Evolutionary conservation across 2,329 filamentous ascomycete species (phyloP).

Genomic region (Davidsoniella neocaledoniae): DNA sequence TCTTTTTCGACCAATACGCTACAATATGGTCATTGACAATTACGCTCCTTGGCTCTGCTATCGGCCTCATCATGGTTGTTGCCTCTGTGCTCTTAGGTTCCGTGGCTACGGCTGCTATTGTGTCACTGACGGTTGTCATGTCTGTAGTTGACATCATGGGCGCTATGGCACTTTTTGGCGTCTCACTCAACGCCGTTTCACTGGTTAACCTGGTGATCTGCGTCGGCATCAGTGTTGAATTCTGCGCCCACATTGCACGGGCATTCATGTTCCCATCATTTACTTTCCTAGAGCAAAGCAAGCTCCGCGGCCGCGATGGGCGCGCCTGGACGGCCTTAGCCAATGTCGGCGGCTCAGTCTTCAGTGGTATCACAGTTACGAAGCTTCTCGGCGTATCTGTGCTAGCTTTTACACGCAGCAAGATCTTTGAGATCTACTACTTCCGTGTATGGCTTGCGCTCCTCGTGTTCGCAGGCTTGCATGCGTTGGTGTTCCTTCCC

Average conservation of each 20-base stretch:
- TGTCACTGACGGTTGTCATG: slow-evolving; percentile 82
- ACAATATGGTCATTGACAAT: slow-evolving; percentile 67
- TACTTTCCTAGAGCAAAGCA: slow-evolving; percentile 49
- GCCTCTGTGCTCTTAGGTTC: slow-evolving; percentile 72
- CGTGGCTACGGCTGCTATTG: slow-evolving; percentile 59
- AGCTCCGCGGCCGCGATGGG: slow-evolving; percentile 47
- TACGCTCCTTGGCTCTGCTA: slow-evolving; percentile 62
- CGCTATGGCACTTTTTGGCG: slow-evolving; percentile 75
- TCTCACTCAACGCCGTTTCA: slow-evolving; percentile 87
- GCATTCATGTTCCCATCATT: slow-evolving; percentile 89
- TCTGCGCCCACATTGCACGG: slow-evolving; percentile 89
- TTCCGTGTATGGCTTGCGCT: slow-evolving; percentile 92
- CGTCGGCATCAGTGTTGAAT: slow-evolving; percentile 90
- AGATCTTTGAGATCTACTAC: slow-evolving; percentile 99
- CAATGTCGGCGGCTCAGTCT: slow-evolving; percentile 86
- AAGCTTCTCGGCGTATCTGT: slow-evolving; percentile 87
- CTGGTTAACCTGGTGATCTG: slow-evolving; percentile 95
- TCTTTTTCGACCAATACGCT: slow-evolving; percentile 97
- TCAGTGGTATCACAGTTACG: slow-evolving; percentile 90
- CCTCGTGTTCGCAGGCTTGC: slow-evolving; percentile 72
- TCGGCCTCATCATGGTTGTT: slow-evolving; percentile 72
- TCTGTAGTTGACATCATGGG: slow-evolving; percentile 87
- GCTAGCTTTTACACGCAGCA: slow-evolving; percentile 83
- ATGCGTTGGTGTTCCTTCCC: slow-evolving; percentile 81
- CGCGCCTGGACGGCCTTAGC: slow-evolving; percentile 85